Conservation (phyloP, 2,329 filamentous ascomycete genomes). For the Exophiala bonariae region DNA sequence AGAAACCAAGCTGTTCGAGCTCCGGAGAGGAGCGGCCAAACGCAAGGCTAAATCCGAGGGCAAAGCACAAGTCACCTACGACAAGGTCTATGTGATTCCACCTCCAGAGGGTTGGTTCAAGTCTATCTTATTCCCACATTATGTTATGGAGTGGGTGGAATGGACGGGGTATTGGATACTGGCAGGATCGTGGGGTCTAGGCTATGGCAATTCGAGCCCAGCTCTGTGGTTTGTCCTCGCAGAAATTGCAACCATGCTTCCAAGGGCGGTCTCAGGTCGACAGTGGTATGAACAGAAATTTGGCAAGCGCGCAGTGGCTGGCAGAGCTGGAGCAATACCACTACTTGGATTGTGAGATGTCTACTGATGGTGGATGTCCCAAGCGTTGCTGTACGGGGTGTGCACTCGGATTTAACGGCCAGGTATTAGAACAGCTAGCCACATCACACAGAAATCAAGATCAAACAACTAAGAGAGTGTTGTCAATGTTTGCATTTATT, state of each 20-base stretch:
- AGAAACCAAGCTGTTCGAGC: constrained; percentile 85
- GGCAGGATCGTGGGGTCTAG: constrained; percentile 38
- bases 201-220: constrained; percentile 64
- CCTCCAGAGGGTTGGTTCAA: constrained; percentile 73
- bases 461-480: no score
- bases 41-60: constrained; percentile 26
- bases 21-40: constrained; percentile 67
- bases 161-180: constrained; percentile 84
- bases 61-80: constrained; percentile 52
- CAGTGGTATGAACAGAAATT: constrained; percentile 88
- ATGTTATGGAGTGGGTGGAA: constrained; percentile 95
- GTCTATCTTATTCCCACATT: constrained; percentile 86
- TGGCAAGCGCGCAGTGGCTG: constrained; percentile 75
- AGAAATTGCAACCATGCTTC: constrained; percentile 86
- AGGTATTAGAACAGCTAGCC: no score
- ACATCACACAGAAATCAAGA: no score
- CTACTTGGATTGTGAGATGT: no score
- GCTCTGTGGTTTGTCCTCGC: constrained; percentile 82
- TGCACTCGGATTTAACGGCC: no score
- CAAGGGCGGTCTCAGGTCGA: constrained; percentile 76
- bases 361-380: no score
- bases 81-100: constrained; percentile 86
- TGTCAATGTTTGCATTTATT: no score
- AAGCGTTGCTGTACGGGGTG: no score
- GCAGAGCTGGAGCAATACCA: constrained; percentile 72